phyloP scores from a whole-genome alignment of 2,329 filamentous ascomycete genomes.

The Aspergillus viridinutans region DNA sequence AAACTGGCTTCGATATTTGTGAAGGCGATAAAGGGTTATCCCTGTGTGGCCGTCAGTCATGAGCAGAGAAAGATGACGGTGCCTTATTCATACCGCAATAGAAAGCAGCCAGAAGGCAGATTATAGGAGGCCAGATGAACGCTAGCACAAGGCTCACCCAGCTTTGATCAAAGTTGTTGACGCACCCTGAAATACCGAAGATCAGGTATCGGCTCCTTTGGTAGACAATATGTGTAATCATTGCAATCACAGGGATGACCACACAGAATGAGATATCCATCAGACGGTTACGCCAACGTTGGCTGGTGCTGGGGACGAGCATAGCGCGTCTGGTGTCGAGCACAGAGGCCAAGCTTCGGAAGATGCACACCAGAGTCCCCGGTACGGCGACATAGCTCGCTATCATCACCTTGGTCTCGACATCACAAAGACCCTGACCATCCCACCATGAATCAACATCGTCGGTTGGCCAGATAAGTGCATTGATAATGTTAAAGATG shows the following conservation, averaged over 20 bases:
- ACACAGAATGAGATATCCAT: conserved; percentile 56
- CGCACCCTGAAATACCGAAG: conserved; percentile 57
- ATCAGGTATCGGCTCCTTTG: conserved; percentile 58
- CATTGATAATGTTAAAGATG: conserved; percentile 57
- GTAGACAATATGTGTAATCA: conserved; percentile 56
- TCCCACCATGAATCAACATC: conserved; percentile 53
- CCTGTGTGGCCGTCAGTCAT: conserved; percentile 35
- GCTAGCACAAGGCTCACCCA: conserved; percentile 56
- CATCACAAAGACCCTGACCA: conserved; percentile 60
- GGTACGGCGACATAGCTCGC: conserved; percentile 51
- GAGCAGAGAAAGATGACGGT: neutral
- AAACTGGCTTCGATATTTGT: conserved; percentile 57
- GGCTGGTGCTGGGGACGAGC: conserved; percentile 47
- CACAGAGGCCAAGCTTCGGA: conserved; percentile 56
- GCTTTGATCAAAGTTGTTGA: conserved; percentile 49
- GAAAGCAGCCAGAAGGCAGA: conserved; percentile 50
- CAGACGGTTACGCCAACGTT: conserved; percentile 44
- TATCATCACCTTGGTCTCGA: conserved; percentile 57
- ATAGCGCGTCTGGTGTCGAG: conserved; percentile 56
- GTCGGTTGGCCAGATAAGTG: conserved; percentile 61
- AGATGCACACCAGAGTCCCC: conserved; percentile 54
- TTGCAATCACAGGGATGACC: conserved; percentile 51
- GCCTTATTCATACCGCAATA: conserved; percentile 52
- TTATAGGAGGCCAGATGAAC: conserved; percentile 54
- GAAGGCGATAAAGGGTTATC: conserved; percentile 57